Evolutionary conservation across 768 basidiomycete species (phyloP).

Genomic region (Kwoniella botswanensis): DNA sequence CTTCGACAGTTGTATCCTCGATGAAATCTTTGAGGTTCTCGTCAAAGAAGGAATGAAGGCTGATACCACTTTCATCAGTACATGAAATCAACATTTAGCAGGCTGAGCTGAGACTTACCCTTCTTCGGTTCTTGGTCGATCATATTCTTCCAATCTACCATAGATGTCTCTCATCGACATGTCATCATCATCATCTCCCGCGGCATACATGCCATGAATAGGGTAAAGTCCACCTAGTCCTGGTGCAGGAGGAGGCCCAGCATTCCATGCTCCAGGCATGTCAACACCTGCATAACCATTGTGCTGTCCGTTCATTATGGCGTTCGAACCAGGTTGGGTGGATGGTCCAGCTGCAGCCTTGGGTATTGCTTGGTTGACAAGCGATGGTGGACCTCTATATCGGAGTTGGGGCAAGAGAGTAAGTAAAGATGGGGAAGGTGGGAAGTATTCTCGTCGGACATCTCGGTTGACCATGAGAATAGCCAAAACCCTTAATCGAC

Average conservation of each 20-base stretch:
- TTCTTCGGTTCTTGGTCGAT: slow-evolving; percentile 12
- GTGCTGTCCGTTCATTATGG: neutral
- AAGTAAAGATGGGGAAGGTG: slow-evolving; percentile 1
- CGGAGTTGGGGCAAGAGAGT: neutral
- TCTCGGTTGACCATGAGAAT: neutral
- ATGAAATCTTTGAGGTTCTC: slow-evolving; percentile 47
- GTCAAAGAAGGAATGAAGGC: slow-evolving; percentile 47
- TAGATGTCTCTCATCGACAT: neutral
- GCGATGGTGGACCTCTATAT: slow-evolving; percentile 9
- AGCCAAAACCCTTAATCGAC: neutral
- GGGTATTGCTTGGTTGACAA: neutral
- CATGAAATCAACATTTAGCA: neutral
- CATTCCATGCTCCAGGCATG: slow-evolving; percentile 23
- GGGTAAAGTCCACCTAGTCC: neutral
- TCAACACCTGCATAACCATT: slow-evolving; percentile 6
- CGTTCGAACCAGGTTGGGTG: neutral
- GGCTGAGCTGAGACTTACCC: neutral
- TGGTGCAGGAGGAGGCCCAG: neutral
- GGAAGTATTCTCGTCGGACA: neutral
- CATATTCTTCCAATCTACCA: slow-evolving; percentile 12
- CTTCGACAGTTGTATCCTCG: slow-evolving; percentile 66
- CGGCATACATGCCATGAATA: neutral
- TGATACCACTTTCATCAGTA: slow-evolving; percentile 7
- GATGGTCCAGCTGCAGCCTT: slow-evolving; percentile 8
- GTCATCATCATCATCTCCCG: slow-evolving; percentile 11